Conservation (phyloP, 2,329 filamentous ascomycete genomes). For the Rhexocercosporidium sp. region DNA sequence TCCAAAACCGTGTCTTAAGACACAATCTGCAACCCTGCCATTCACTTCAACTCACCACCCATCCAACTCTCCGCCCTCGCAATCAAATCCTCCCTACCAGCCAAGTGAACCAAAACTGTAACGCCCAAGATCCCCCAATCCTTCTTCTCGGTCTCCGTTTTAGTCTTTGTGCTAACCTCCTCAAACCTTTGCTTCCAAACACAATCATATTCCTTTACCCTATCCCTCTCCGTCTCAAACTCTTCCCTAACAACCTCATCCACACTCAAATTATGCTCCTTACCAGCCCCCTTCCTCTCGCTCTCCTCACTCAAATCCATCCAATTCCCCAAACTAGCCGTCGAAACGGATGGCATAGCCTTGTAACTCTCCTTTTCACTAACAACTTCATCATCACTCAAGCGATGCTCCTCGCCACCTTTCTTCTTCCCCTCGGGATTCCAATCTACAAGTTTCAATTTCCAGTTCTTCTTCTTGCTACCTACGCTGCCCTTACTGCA, state of each 20-base stretch:
- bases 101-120: slow-evolving; percentile 36
- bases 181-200: slow-evolving; percentile 33
- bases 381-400: slow-evolving; percentile 12
- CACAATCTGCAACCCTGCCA: background rate
- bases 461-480: slow-evolving; percentile 18
- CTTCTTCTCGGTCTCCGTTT: background rate
- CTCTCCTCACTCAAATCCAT: background rate
- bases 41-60: slow-evolving; percentile 15
- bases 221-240: slow-evolving; percentile 2
- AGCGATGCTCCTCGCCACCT: slow-evolving; percentile 14
- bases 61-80: slow-evolving; percentile 24
- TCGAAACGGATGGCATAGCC: background rate
- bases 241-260: slow-evolving; percentile 11
- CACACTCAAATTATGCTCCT: slow-evolving; percentile 10
- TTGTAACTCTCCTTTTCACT: slow-evolving; percentile 1
- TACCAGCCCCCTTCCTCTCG: background rate
- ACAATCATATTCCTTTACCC: slow-evolving; percentile 30
- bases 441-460: slow-evolving; percentile 21
- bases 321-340: background rate
- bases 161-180: slow-evolving; percentile 1
- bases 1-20: background rate
- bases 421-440: background rate
- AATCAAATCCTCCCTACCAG: slow-evolving; percentile 34
- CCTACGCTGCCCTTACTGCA: background rate
- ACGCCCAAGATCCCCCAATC: slow-evolving; percentile 31